Percentiles rank a stretch among this genome's conserved stretches.
phyloP scores from a whole-genome alignment of 495 filamentous ascomycete species.

The Xylaria acuta region DNA sequence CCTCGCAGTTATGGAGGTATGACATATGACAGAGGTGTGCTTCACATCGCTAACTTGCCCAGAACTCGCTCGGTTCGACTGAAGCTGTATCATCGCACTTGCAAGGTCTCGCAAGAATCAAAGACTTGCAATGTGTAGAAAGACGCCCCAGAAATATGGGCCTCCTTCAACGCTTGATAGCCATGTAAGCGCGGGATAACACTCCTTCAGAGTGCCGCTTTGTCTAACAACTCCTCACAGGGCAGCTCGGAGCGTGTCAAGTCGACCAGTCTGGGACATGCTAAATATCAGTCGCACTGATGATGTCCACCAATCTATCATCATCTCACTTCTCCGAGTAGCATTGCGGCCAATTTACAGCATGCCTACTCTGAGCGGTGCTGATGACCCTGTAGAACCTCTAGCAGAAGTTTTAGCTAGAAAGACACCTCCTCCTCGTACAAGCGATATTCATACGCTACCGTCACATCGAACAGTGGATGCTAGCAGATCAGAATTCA shows the following conservation, averaged over 20 bases:
- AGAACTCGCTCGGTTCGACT: conserved; percentile 39
- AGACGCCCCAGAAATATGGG: conserved; percentile 37
- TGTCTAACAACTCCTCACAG: conserved; percentile 33
- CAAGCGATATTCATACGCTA: conserved; percentile 33
- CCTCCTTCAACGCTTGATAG: conserved; percentile 40
- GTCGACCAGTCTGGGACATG: conserved; percentile 41
- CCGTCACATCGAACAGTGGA: conserved; percentile 36
- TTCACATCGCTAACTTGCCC: conserved; percentile 27
- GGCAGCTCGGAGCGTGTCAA: conserved; percentile 40
- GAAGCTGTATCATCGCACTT: conserved; percentile 40
- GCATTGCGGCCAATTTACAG: conserved; percentile 40
- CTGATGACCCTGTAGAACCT: conserved; percentile 34
- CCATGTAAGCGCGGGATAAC: conserved; percentile 30
- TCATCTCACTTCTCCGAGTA: conserved; percentile 41
- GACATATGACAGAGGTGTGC: conserved; percentile 15
- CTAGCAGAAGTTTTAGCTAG: conserved; percentile 37
- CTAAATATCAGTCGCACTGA: conserved; percentile 41
- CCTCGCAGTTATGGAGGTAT: conserved; percentile 49
- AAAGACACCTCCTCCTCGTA: conserved; percentile 34
- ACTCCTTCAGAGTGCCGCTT: background rate
- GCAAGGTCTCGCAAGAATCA: conserved; percentile 39
- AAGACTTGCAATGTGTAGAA: conserved; percentile 37
- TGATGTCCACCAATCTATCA: conserved; percentile 40
- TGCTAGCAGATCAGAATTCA: conserved; percentile 40
- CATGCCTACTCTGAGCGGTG: conserved; percentile 33